phyloP scores from a whole-genome alignment of 129 eudicot genomes.

The Oenanthe sinensis region DNA sequence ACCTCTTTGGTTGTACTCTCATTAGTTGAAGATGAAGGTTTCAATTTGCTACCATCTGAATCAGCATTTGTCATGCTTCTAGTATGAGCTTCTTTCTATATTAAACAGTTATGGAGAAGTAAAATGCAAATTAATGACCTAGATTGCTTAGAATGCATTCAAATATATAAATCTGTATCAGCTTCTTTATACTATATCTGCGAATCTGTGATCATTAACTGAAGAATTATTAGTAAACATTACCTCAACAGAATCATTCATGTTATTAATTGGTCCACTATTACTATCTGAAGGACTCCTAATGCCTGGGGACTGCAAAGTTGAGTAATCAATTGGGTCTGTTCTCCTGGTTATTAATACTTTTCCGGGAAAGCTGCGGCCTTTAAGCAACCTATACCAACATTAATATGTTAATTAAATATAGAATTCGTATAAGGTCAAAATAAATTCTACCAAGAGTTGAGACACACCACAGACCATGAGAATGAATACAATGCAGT shows the following conservation, averaged over 20 bases:
- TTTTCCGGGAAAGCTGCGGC: constrained; percentile 95
- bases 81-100: constrained; percentile 41
- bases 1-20: constrained; percentile 47
- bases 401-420: background rate
- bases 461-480: background rate
- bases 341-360: constrained; percentile 74
- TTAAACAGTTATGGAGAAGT: constrained; percentile 1
- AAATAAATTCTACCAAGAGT: background rate
- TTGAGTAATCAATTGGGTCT: constrained; percentile 52
- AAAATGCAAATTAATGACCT: background rate
- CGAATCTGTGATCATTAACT: background rate
- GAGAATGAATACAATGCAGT: background rate
- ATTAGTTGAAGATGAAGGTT: constrained; percentile 35
- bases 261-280: constrained; percentile 34
- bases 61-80: constrained; percentile 32
- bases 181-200: background rate
- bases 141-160: background rate
- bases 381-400: constrained; percentile 61
- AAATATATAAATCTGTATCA: background rate
- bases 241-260: constrained; percentile 59
- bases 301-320: constrained; percentile 52
- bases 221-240: background rate
- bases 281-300: constrained; percentile 47
- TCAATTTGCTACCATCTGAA: constrained; percentile 37
- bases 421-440: background rate